phyloP scores from a whole-genome alignment of 805 yeast genomes.

The Kuraishia piskuri region DNA sequence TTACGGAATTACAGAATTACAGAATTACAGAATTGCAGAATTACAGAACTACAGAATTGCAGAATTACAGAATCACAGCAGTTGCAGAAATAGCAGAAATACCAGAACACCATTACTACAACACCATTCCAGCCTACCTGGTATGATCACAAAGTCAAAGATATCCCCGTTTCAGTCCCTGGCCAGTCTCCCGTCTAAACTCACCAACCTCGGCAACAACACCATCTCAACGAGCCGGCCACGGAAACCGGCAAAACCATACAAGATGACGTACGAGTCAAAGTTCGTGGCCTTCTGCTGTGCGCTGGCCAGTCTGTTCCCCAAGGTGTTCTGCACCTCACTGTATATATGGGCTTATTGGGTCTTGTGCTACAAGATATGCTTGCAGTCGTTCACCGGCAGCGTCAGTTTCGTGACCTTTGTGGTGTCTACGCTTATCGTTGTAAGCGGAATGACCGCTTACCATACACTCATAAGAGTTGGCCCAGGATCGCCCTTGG shows the following conservation, averaged over 20 bases:
- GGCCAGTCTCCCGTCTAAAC: not conserved
- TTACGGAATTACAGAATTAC: too few species aligned
- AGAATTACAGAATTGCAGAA: too few species aligned
- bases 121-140: not conserved
- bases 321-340: slow-evolving; percentile 35
- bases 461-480: slow-evolving; percentile 42
- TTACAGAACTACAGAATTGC: too few species aligned
- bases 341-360: slow-evolving; percentile 41
- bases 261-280: not conserved
- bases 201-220: not conserved
- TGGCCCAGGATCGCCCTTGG: slow-evolving; percentile 64
- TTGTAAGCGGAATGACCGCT: slow-evolving; percentile 32
- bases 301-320: slow-evolving; percentile 32
- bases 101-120: too few species aligned
- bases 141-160: not conserved
- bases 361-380: slow-evolving; percentile 23
- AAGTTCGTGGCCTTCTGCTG: slow-evolving; percentile 20
- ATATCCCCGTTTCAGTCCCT: not conserved
- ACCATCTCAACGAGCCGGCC: not conserved
- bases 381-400: slow-evolving; percentile 14
- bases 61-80: too few species aligned
- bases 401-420: slow-evolving; percentile 11
- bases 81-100: too few species aligned
- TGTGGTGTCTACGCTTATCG: slow-evolving; percentile 21
- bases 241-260: not conserved